Evolutionary conservation across 768 basidiomycete genomes (phyloP).

Genomic region (Asterophora parasitica): DNA sequence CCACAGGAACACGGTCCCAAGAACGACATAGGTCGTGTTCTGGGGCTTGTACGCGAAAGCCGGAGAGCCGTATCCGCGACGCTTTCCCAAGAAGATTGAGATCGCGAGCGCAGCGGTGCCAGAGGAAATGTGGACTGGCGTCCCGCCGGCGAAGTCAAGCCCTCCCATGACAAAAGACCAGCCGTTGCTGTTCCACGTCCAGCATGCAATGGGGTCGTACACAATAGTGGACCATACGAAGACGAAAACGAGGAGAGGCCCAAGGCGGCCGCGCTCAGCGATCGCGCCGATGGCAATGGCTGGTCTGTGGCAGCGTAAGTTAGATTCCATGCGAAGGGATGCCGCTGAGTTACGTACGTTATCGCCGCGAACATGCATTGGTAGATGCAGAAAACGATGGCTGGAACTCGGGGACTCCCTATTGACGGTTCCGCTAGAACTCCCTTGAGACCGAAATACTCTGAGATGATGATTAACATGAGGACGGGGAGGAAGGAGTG

Average conservation of each 20-base stretch:
- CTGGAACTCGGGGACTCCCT: slow-evolving; percentile 66
- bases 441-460: slow-evolving; percentile 76
- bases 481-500: neutral
- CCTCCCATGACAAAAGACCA: slow-evolving; percentile 78
- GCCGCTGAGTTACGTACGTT: slow-evolving; percentile 53
- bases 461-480: slow-evolving; percentile 29
- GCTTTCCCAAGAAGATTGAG: slow-evolving; percentile 86
- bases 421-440: slow-evolving; percentile 75
- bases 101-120: slow-evolving; percentile 90
- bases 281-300: slow-evolving; percentile 90
- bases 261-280: slow-evolving; percentile 82
- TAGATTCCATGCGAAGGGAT: slow-evolving; percentile 13
- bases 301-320: slow-evolving; percentile 39
- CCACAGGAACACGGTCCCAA: slow-evolving; percentile 95
- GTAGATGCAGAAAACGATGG: slow-evolving; percentile 77
- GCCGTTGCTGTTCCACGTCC: slow-evolving; percentile 88
- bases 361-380: slow-evolving; percentile 90
- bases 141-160: slow-evolving; percentile 92
- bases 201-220: slow-evolving; percentile 93
- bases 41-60: slow-evolving; percentile 90
- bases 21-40: slow-evolving; percentile 86
- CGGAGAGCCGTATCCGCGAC: slow-evolving; percentile 88
- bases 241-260: slow-evolving; percentile 84
- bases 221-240: slow-evolving; percentile 88
- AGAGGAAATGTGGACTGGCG: slow-evolving; percentile 94